Evolutionary conservation across 306 rosid species (phyloP).

Genomic region (Mimosa bimucronata): DNA sequence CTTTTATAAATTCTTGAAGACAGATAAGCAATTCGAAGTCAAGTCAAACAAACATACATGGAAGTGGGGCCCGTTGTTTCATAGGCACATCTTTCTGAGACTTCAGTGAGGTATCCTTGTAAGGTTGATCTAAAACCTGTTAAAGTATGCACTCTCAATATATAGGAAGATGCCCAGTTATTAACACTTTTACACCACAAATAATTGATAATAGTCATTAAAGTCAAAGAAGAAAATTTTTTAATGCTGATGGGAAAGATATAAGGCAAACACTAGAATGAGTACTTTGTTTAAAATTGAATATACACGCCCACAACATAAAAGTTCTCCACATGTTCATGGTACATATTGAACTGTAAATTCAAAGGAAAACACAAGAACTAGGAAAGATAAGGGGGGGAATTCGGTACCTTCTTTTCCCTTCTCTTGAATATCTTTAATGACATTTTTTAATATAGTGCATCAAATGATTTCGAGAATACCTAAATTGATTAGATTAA

Average conservation of each 20-base stretch:
- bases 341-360: slow-evolving; percentile 21
- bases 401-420: slow-evolving; percentile 58
- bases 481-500: too few species aligned
- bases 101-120: slow-evolving; percentile 62
- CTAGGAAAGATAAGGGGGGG: slow-evolving; percentile 12
- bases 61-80: slow-evolving; percentile 58
- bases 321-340: neutral
- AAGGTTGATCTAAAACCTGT: slow-evolving; percentile 70
- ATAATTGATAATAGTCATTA: neutral
- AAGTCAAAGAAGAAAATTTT: neutral
- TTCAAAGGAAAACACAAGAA: neutral
- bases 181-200: slow-evolving; percentile 7
- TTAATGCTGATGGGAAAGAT: too few species aligned
- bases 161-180: slow-evolving; percentile 6
- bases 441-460: too few species aligned
- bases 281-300: neutral
- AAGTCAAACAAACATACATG: slow-evolving; percentile 46
- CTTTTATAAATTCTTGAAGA: slow-evolving; percentile 17
- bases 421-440: too few species aligned
- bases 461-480: too few species aligned
- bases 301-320: slow-evolving; percentile 4
- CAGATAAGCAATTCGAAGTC: slow-evolving; percentile 2
- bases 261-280: neutral
- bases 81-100: slow-evolving; percentile 71
- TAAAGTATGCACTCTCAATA: slow-evolving; percentile 32